phyloP scores from a whole-genome alignment of 1,284 basidiomycete species.

The Quambalaria eucalypti region DNA sequence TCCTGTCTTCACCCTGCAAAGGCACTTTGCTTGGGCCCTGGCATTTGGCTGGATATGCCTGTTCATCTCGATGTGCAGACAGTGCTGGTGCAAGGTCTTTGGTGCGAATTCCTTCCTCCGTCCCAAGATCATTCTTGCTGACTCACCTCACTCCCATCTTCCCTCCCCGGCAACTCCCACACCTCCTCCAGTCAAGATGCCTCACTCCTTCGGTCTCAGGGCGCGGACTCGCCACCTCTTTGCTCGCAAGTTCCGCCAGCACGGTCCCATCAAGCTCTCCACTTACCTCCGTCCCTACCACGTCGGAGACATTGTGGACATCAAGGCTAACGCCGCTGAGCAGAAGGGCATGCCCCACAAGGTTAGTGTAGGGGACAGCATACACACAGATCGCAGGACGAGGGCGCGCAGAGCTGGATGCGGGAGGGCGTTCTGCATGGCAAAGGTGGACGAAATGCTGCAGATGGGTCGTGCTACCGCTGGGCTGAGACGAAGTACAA shows the following conservation, averaged over 20 bases:
- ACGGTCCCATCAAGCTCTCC: conserved; percentile 80
- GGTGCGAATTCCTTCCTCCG: too few species aligned
- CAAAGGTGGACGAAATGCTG: too few species aligned
- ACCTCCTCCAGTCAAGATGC: conserved; percentile 64
- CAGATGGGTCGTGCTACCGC: too few species aligned
- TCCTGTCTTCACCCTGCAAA: too few species aligned
- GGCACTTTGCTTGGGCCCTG: too few species aligned
- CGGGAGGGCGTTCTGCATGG: too few species aligned
- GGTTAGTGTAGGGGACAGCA: too few species aligned
- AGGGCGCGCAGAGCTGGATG: too few species aligned
- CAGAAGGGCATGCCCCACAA: conserved; percentile 99
- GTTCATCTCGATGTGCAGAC: background rate
- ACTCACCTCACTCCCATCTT: background rate
- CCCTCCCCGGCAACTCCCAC: conserved; percentile 62
- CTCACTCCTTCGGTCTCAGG: conserved; percentile 99
- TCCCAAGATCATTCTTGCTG: background rate
- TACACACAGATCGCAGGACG: too few species aligned
- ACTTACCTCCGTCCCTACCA: conserved; percentile 88
- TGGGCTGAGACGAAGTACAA: too few species aligned
- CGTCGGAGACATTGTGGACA: conserved; percentile 97
- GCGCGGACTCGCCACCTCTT: conserved; percentile 99
- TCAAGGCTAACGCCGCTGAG: conserved; percentile 96
- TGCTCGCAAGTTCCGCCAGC: conserved; percentile 56
- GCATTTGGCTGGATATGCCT: too few species aligned
- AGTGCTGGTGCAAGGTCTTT: background rate